Base-by-base conservation (phyloP, 371 early-diverging fungal species). In the Mucor plumbeus region DNA sequence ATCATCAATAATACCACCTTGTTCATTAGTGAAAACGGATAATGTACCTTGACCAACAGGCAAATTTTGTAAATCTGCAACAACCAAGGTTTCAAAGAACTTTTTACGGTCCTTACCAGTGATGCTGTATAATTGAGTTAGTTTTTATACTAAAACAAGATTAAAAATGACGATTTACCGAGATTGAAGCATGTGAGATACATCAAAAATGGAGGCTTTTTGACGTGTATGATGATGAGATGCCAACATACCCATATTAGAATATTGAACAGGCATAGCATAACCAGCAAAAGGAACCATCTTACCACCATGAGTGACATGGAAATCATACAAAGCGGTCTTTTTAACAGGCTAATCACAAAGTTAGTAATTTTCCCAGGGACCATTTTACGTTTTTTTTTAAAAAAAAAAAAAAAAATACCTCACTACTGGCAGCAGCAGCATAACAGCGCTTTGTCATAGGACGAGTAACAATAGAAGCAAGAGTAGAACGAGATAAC, bases 231-330 rank as follows among this genome's bases (percentile, higher is more conserved):
- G 96, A 61, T 87, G 72, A 76, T 97, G 97, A 19, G 95, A 94
- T 17, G 93, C 92, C 41, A 96, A 81, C 33, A 94, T 90, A 53
- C 95, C 93, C 77, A 91, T 86, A 69, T 83, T 84, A 38, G 82
- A 57, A 79, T 97, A 99, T 74, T 91, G 90, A 43, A 99, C 91
- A 50, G 99, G 99, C 97, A 99, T 97, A 63, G 85, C 80, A 90
- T 95, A 98, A 4, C 98, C 99, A 61, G 97, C 98, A 84, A 96
- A 99, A 19, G 95, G 94, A 35, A 96, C 98, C 94, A 99, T 97
- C 85, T 95, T 95, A 55, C 94, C 99, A 26, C 96, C 96, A 59
- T 95, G 83, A 72, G 87, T 65, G 34, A 95, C 86, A 78, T 97
- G 98, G 73, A 95, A 95, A 75, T 96, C 96, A 77, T 96, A 90